Base-by-base conservation (phyloP, 257 asterid species). In the Solanum rostratum region DNA sequence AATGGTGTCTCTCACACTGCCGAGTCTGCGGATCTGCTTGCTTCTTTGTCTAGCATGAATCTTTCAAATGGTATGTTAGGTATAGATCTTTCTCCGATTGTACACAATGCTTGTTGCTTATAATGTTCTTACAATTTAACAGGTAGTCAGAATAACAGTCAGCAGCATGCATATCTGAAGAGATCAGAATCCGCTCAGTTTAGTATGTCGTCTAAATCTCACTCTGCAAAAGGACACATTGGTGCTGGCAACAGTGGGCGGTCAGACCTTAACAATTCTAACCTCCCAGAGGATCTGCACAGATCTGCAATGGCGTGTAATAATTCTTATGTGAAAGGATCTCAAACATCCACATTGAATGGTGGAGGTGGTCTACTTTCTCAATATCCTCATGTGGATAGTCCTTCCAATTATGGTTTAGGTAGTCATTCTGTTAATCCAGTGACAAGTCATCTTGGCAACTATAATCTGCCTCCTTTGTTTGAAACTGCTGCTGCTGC, bases 401-500 rank as follows among this genome's bases (percentile, higher is more conserved):
- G 95, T 88, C 94, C 97, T 84, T 90, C 93, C 16, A 87, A 80
- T 89, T 92, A 91, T 89, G 91, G 93, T 22, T 65, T 90, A 66
- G 85, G 94, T 90, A 97, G 97, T 68, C 92, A 91, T 83, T 90
- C 98, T 20, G 85, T 90, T 89, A 94, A 92, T 87, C 97, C 97
- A 46, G 82, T 91, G 84, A 68, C 97, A 0, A 92, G 95, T 83
- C 95, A 92, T 62, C 93, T 90, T 76, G 94, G 95, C 45, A 90
- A 90, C 85, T 70, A 88, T 53, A 94, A 94, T 88, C 88, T 97
- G 76, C 99, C 98, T 12, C 99, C 97, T 2, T 89, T 97, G 86
- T 95, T 93, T 85, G 98, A 92, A 90, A 97, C 93, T 89, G 99
- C 98, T 90, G 99, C 98, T 90, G 99, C 97, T 85, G 96, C 92